Evolutionary conservation across 352 stramenopile species (phyloP).

Genomic region (Phytophthora hibernalis): DNA sequence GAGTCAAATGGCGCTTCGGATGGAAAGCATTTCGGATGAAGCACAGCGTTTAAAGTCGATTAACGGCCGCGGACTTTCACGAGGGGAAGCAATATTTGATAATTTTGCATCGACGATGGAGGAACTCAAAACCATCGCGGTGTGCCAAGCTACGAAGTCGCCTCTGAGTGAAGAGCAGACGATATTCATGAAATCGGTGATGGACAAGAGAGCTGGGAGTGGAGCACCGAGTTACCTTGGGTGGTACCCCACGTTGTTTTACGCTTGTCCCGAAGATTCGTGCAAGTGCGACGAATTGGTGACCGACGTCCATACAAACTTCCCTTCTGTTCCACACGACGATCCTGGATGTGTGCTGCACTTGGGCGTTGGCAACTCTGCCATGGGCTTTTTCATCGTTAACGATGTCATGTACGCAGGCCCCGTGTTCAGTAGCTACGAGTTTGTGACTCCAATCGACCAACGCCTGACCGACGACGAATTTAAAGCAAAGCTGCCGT

Average conservation of each 20-base stretch:
- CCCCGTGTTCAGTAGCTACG: slow-evolving; percentile 20
- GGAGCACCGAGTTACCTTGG: background rate
- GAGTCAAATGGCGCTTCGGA: slow-evolving; percentile 13
- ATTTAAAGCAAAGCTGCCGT: slow-evolving; percentile 12
- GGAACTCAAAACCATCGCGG: slow-evolving; percentile 13
- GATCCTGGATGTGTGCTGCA: slow-evolving; percentile 17
- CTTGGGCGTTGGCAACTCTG: slow-evolving; percentile 14
- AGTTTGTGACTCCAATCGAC: slow-evolving; percentile 17
- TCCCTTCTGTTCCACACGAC: background rate
- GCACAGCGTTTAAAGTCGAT: background rate
- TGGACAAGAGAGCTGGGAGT: slow-evolving; percentile 14
- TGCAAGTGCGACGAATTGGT: slow-evolving; percentile 17
- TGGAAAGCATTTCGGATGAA: slow-evolving; percentile 10
- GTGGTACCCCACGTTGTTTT: slow-evolving; percentile 18
- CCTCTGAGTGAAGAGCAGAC: slow-evolving; percentile 16
- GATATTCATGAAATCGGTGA: slow-evolving; percentile 32
- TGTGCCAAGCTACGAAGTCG: slow-evolving; percentile 7
- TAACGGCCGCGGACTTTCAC: background rate
- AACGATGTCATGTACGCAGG: slow-evolving; percentile 5
- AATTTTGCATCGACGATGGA: slow-evolving; percentile 25
- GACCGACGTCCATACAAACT: slow-evolving; percentile 11
- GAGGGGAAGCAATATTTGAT: background rate
- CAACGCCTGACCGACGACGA: slow-evolving; percentile 20
- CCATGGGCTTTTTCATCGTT: slow-evolving; percentile 21
- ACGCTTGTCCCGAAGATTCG: background rate